Conservation (phyloP, 2,329 filamentous ascomycete genomes). For the Paraphoma sp. region DNA sequence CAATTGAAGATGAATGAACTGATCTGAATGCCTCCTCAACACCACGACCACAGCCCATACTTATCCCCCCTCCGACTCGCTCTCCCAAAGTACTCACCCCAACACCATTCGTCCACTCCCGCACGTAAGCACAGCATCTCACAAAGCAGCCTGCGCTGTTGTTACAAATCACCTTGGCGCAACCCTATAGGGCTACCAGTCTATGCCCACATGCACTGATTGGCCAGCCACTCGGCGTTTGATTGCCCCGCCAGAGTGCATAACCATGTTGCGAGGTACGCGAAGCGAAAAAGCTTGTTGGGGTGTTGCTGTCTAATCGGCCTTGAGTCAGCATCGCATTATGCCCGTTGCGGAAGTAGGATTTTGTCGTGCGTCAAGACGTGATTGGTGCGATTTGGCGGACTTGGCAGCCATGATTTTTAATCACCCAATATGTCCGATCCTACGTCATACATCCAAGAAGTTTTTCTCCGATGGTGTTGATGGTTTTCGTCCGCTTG, state of each 20-base stretch:
- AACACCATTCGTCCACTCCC: not conserved
- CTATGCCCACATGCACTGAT: not conserved
- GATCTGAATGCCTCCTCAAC: not conserved
- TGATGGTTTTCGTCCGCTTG: constrained; percentile 7
- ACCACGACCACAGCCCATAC: not conserved
- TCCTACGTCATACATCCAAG: constrained; percentile 1
- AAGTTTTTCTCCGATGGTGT: not conserved
- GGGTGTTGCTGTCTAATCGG: not conserved
- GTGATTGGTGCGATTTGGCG: not conserved
- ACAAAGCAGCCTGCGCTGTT: not conserved
- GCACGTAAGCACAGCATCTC: not conserved
- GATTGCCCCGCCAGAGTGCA: not conserved
- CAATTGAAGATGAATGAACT: no score
- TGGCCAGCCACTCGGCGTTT: not conserved
- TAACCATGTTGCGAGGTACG: not conserved
- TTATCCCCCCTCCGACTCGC: not conserved
- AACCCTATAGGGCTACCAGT: not conserved
- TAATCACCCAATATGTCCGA: not conserved
- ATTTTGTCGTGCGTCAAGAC: not conserved
- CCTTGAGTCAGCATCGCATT: not conserved
- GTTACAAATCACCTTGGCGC: constrained; percentile 6
- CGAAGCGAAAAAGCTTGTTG: not conserved
- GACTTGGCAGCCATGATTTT: not conserved
- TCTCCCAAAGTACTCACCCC: not conserved
- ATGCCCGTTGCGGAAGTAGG: not conserved